Conservation (phyloP, 2,329 filamentous ascomycete genomes). For the Mariannaea sp. region DNA sequence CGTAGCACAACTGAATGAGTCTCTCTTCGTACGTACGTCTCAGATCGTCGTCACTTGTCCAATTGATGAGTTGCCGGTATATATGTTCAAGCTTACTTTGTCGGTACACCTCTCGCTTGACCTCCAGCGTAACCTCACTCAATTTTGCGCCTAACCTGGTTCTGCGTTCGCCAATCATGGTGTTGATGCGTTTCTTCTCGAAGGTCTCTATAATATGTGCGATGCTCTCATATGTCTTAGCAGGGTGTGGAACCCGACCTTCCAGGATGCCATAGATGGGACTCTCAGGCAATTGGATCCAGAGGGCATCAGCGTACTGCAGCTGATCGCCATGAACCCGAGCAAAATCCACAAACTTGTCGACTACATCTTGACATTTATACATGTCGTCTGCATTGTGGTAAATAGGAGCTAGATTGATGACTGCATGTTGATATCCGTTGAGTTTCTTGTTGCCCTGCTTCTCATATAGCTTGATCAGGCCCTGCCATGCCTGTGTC, state of each 20-base stretch:
- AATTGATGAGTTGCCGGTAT: slow-evolving; percentile 85
- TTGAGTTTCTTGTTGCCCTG: slow-evolving; percentile 71
- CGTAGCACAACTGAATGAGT: slow-evolving; percentile 78
- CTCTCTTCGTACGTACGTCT: slow-evolving; percentile 90
- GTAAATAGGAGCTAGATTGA: slow-evolving; percentile 77
- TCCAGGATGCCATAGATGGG: slow-evolving; percentile 82
- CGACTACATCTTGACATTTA: slow-evolving; percentile 69
- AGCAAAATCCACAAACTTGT: slow-evolving; percentile 79
- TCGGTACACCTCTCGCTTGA: slow-evolving; percentile 81
- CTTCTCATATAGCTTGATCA: slow-evolving; percentile 84
- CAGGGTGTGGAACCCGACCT: slow-evolving; percentile 79
- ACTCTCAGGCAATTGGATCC: slow-evolving; percentile 77
- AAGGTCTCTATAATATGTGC: slow-evolving; percentile 83
- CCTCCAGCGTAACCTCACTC: slow-evolving; percentile 81
- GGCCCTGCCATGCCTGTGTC: slow-evolving; percentile 86
- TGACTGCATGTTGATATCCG: slow-evolving; percentile 73
- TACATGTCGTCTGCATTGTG: slow-evolving; percentile 67
- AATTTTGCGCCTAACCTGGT: slow-evolving; percentile 85
- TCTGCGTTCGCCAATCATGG: slow-evolving; percentile 83
- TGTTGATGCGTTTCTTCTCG: slow-evolving; percentile 88
- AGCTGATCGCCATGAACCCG: slow-evolving; percentile 71
- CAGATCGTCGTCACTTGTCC: slow-evolving; percentile 84
- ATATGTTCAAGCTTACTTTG: slow-evolving; percentile 78
- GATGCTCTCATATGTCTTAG: slow-evolving; percentile 79
- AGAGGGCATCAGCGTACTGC: slow-evolving; percentile 78